Evolutionary conservation across 805 yeast genomes (phyloP).

Genomic region (Kuraishia borneana): DNA sequence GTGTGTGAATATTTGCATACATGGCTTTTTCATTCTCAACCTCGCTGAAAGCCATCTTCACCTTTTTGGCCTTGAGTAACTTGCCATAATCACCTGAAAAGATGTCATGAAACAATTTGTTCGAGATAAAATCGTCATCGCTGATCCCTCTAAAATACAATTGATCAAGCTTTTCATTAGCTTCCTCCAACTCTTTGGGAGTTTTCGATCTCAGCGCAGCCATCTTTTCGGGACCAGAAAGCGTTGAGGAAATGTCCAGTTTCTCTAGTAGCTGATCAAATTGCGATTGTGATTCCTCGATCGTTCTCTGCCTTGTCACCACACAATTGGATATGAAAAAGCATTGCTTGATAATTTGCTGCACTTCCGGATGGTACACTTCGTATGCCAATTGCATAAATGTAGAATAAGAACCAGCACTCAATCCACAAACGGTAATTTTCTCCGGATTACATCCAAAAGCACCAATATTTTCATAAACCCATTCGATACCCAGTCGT

Average conservation of each 20-base stretch:
- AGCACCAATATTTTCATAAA: constrained; percentile 23
- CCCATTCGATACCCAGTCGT: constrained; percentile 34
- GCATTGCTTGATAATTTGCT: constrained; percentile 26
- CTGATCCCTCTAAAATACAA: constrained; percentile 29
- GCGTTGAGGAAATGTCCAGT: constrained; percentile 10
- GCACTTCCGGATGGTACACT: constrained; percentile 25
- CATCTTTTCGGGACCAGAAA: not conserved
- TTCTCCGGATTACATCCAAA: constrained; percentile 35
- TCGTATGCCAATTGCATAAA: constrained; percentile 31
- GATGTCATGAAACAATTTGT: constrained; percentile 19
- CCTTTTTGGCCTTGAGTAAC: constrained; percentile 9
- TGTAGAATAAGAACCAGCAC: constrained; percentile 34
- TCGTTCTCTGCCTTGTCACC: constrained; percentile 25
- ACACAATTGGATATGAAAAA: constrained; percentile 25
- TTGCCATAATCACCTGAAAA: constrained; percentile 16
- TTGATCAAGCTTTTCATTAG: constrained; percentile 13
- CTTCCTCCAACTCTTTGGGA: constrained; percentile 9
- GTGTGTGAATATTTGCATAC: constrained; percentile 20
- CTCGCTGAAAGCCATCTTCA: constrained; percentile 21
- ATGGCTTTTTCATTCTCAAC: constrained; percentile 20
- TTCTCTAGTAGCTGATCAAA: constrained; percentile 22
- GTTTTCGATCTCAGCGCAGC: not conserved
- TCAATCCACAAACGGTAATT: constrained; percentile 33
- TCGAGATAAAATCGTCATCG: constrained; percentile 24
- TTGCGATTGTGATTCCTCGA: constrained; percentile 21